Evolutionary conservation across 768 basidiomycete species (phyloP).

Genomic region (Kwoniella pini): DNA sequence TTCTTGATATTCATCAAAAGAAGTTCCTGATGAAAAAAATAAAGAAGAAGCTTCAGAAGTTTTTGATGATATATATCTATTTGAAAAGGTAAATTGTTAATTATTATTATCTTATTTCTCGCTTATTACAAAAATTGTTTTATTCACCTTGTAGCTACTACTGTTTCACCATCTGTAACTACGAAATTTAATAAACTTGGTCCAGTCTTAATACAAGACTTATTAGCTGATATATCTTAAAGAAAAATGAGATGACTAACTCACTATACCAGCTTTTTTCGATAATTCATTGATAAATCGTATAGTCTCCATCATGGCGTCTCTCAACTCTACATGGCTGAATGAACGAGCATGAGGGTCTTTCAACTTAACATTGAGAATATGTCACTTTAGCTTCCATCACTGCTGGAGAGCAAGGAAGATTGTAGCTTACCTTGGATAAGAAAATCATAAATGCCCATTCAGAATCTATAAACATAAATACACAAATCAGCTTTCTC

Average conservation of each 20-base stretch:
- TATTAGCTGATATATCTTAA: background rate
- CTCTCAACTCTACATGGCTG: conserved; percentile 67
- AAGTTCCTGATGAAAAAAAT: conserved; percentile 95
- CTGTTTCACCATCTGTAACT: conserved; percentile 90
- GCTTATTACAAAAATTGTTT: no score
- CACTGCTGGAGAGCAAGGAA: no score
- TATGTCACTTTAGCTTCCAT: no score
- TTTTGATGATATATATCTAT: conserved; percentile 79
- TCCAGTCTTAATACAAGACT: conserved; percentile 53
- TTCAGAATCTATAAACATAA: conserved; percentile 71
- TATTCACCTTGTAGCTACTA: conserved; percentile 74
- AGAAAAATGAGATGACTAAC: conserved; percentile 1
- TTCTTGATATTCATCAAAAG: conserved; percentile 83
- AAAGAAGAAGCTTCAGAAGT: conserved; percentile 90
- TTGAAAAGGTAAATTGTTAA: background rate
- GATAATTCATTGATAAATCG: conserved; percentile 72
- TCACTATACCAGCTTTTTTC: conserved; percentile 62
- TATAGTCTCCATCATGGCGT: conserved; percentile 89
- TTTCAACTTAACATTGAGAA: conserved; percentile 74
- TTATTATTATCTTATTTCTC: no score
- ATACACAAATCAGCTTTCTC: conserved; percentile 8
- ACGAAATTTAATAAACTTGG: conserved; percentile 94
- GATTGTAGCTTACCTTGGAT: conserved; percentile 55
- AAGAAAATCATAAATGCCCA: conserved; percentile 94
- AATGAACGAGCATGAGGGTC: conserved; percentile 76